phyloP scores from a whole-genome alignment of 2,329 filamentous ascomycete species.

The Massarina eburnea region DNA sequence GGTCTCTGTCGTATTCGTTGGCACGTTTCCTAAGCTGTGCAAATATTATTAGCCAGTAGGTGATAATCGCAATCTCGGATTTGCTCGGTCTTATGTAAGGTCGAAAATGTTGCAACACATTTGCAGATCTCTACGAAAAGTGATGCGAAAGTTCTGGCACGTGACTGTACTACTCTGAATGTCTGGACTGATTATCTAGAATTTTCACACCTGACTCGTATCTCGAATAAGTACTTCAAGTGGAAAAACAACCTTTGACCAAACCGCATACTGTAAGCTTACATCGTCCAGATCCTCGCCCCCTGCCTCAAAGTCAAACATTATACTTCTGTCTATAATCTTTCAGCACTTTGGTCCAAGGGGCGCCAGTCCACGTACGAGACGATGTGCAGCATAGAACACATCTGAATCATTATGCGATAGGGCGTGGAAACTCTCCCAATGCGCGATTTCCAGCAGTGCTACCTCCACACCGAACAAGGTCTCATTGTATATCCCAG shows the following conservation, averaged over 20 bases:
- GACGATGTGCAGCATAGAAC: slow-evolving; percentile 6
- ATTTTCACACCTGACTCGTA: slow-evolving; percentile 1
- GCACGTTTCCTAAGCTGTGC: no score
- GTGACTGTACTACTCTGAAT: no score
- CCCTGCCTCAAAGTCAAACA: slow-evolving; percentile 13
- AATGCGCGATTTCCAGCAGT: slow-evolving; percentile 10
- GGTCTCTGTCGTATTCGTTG: no score
- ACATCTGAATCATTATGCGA: slow-evolving; percentile 5
- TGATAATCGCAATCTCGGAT: no score
- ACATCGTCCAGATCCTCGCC: slow-evolving; percentile 7
- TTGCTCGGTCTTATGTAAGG: no score
- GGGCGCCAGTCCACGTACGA: slow-evolving; percentile 3
- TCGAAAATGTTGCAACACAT: no score
- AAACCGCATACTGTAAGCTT: slow-evolving; percentile 10
- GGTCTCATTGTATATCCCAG: slow-evolving; percentile 8
- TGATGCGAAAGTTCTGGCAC: no score
- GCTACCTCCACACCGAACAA: slow-evolving; percentile 9
- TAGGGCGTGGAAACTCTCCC: slow-evolving; percentile 5
- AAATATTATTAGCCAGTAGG: no score
- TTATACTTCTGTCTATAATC: slow-evolving; percentile 14
- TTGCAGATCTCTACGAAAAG: no score
- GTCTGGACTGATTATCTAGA: not conserved
- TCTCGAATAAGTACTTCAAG: slow-evolving; percentile 6
- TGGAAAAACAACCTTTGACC: slow-evolving; percentile 7
- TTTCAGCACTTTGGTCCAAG: slow-evolving; percentile 12